A percentile compares a stretch with the other conserved stretches of the same genome.
phyloP scores from a whole-genome alignment of 148 eudicot species.

The Silene latifolia region DNA sequence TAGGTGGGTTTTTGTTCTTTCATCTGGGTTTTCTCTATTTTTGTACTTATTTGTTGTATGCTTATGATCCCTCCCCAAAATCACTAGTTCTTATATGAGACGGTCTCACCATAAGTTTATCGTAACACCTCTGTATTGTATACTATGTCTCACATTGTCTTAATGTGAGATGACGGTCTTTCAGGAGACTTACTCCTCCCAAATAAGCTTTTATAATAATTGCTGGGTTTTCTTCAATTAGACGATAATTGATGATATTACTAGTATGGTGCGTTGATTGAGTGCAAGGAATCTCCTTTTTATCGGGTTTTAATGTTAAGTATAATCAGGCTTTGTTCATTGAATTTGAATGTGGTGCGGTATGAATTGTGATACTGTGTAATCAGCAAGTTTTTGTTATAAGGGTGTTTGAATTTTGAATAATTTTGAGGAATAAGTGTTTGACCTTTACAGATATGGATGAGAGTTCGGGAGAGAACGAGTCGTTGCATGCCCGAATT shows the following conservation, averaged over 20 bases:
- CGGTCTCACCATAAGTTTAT: too few relatives aligned
- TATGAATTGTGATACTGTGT: neutral
- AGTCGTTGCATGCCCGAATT: slow-evolving; percentile 60
- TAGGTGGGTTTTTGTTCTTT: slow-evolving; percentile 15
- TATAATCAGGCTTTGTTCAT: neutral
- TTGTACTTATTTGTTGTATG: neutral
- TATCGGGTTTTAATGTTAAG: neutral
- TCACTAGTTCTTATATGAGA: too few relatives aligned
- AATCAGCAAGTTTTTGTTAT: neutral
- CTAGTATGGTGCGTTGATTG: neutral
- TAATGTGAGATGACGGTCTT: too few relatives aligned
- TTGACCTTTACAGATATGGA: slow-evolving; percentile 45
- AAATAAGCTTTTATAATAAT: neutral
- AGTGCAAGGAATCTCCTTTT: neutral
- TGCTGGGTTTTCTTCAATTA: neutral
- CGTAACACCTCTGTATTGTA: too few relatives aligned
- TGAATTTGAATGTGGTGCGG: neutral
- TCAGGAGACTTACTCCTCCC: too few relatives aligned
- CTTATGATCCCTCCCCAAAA: too few relatives aligned
- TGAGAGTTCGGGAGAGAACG: slow-evolving; percentile 37
- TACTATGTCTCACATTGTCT: too few relatives aligned
- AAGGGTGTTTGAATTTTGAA: neutral
- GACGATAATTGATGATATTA: neutral
- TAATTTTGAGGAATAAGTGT: neutral
- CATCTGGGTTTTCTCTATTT: neutral